Base-by-base conservation (phyloP, 176 grass and related monocot species). In the Carex pumila region DNA sequence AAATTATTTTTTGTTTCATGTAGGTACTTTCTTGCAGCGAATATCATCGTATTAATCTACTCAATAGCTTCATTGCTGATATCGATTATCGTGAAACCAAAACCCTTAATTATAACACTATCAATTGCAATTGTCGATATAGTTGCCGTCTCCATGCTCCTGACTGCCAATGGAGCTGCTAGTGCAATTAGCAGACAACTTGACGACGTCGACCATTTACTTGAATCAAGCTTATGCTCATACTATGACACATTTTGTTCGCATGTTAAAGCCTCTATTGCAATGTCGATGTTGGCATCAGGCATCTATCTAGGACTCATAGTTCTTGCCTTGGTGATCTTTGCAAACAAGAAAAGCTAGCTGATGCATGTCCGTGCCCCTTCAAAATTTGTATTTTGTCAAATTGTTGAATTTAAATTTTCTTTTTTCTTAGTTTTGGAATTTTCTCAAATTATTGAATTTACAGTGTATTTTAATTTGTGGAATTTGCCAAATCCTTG, bases 11-110 rank as follows among this genome's bases (percentile, higher is more conserved):
- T 49, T 47, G 58, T 82, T 65, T 82, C 55, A 82, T 50, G 36
- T 65, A 82, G 80, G 62, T 82, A 82, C 61, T 82, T 82, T 54
- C 30, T 82, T 15, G 80, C 80, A 49, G 80, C 61, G 43, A 82
- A 82, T 53, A 39, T 58, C 19, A 67, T 82, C 10, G 39, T 67
- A 2, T 14, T 66, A 4, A 18, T 82, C 21, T 65, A 65, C 80
- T 82, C 80, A 3, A 82, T 82, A 43, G 59, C 17, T 30, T 66
- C 80, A 9, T 19, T 82, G 19, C 13, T 65, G 37, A 21, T 54
- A 64, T 52, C 61, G 8, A 66, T 82, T 82, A 3, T 82, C 7
- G 30, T 82, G 15, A 82, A 50, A 32, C 8, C 39, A 11, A 82
- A 66, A 82, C 2, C 37, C 80, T 52, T 30, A 66, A 30, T 82